Evolutionary conservation across 352 stramenopile genomes (phyloP).

Genomic region (Phytopythium vexans): DNA sequence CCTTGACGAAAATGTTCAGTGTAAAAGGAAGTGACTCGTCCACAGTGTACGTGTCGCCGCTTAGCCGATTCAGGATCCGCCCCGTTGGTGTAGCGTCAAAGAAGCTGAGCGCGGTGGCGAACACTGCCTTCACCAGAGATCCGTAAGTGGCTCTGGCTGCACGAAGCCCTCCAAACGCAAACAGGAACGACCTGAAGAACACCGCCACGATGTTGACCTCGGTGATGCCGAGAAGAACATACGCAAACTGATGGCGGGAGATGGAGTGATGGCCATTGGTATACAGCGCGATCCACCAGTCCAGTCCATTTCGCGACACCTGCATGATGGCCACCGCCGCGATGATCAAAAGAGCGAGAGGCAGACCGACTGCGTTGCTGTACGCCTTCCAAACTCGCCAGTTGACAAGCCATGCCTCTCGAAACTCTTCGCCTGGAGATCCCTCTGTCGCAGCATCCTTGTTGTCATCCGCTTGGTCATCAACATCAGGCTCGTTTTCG

Average conservation of each 20-base stretch:
- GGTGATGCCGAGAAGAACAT: slow-evolving; percentile 62
- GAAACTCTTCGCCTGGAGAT: slow-evolving; percentile 45
- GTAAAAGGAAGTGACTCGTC: slow-evolving; percentile 88
- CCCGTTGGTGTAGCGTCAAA: slow-evolving; percentile 69
- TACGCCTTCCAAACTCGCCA: slow-evolving; percentile 68
- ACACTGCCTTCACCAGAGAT: slow-evolving; percentile 47
- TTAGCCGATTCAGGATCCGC: slow-evolving; percentile 76
- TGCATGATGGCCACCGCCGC: slow-evolving; percentile 70
- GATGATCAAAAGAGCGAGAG: slow-evolving; percentile 43
- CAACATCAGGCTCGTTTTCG: not conserved
- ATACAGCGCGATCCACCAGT: slow-evolving; percentile 85
- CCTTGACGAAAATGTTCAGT: slow-evolving; percentile 87
- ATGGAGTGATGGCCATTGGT: slow-evolving; percentile 61
- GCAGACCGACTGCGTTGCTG: slow-evolving; percentile 41
- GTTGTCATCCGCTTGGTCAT: slow-evolving; percentile 2
- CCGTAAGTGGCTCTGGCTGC: slow-evolving; percentile 66
- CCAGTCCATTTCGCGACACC: slow-evolving; percentile 66
- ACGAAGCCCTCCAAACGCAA: slow-evolving; percentile 73
- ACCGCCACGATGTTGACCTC: slow-evolving; percentile 62
- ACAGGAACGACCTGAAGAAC: slow-evolving; percentile 80
- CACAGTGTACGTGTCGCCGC: slow-evolving; percentile 76
- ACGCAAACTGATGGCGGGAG: slow-evolving; percentile 42
- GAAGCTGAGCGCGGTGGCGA: slow-evolving; percentile 55
- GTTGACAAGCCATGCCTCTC: slow-evolving; percentile 50
- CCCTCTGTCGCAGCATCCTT: slow-evolving; percentile 1